A percentile compares a stretch with the other conserved stretches of the same genome.
These are phyloP conservation scores for Meyerozyma sp. DNA, from an alignment of 1,139 yeast species.

Conservation along the genomic window DNA sequence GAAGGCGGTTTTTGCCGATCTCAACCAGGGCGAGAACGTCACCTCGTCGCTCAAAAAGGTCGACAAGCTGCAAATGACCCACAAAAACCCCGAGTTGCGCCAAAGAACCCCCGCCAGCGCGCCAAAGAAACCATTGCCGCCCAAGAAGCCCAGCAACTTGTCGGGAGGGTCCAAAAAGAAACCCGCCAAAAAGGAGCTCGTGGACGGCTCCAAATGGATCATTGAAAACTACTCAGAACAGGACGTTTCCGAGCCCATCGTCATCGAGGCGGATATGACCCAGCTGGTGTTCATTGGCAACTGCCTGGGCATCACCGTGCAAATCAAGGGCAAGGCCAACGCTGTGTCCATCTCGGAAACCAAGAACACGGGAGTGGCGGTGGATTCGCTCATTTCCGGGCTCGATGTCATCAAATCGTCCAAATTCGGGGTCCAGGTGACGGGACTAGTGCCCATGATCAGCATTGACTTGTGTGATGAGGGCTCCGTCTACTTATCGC, in stretches of 20 bases:
- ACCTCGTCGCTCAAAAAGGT: slow-evolving; percentile 88
- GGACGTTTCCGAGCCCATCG: slow-evolving; percentile 42
- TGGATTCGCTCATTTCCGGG: slow-evolving; percentile 83
- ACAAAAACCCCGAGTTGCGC: slow-evolving; percentile 83
- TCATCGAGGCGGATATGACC: slow-evolving; percentile 73
- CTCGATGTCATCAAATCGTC: slow-evolving; percentile 79
- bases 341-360: slow-evolving; percentile 80
- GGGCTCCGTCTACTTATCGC: slow-evolving; percentile 74
- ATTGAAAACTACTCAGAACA: slow-evolving; percentile 68
- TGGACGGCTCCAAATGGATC: slow-evolving; percentile 82
- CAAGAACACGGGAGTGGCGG: slow-evolving; percentile 64
- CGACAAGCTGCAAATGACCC: slow-evolving; percentile 90
- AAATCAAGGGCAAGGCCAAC: slow-evolving; percentile 86
- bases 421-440: slow-evolving; percentile 80
- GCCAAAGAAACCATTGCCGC: slow-evolving; percentile 50
- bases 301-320: slow-evolving; percentile 68
- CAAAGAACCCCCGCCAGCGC: slow-evolving; percentile 35
- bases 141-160: slow-evolving; percentile 69
- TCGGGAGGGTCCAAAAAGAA: slow-evolving; percentile 46
- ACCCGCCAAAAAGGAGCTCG: slow-evolving; percentile 71
- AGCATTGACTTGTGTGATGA: slow-evolving; percentile 86
- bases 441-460: slow-evolving; percentile 75
- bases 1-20: slow-evolving; percentile 86
- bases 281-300: slow-evolving; percentile 89
- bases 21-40: slow-evolving; percentile 78